Evolutionary conservation across 192 early-diverging fungal genomes (phyloP).

Genomic region (Entophlyctis luteolus): DNA sequence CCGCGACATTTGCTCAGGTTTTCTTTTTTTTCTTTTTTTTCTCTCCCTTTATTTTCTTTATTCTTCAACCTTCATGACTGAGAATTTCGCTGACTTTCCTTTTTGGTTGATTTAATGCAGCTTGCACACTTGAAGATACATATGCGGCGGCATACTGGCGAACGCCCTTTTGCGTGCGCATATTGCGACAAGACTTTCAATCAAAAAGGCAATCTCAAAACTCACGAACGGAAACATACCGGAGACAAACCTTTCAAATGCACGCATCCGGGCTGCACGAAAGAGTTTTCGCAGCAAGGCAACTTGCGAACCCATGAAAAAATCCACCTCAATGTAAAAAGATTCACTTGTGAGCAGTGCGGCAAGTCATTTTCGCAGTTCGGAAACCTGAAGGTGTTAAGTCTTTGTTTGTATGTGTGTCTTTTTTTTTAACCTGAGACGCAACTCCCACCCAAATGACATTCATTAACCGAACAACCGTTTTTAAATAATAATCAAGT

Average conservation of each 20-base stretch:
- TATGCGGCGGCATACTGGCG: slow-evolving; percentile 59
- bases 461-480: too few species aligned
- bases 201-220: slow-evolving; percentile 76
- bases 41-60: not conserved
- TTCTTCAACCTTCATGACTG: not conserved
- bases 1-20: slow-evolving; percentile 20
- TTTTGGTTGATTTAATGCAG: slow-evolving; percentile 27
- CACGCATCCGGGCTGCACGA: slow-evolving; percentile 62
- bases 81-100: not conserved
- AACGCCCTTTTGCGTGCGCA: slow-evolving; percentile 40
- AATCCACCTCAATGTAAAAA: slow-evolving; percentile 72
- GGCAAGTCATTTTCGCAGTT: slow-evolving; percentile 70
- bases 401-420: not conserved
- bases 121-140: slow-evolving; percentile 73
- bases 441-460: not conserved
- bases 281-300: slow-evolving; percentile 75
- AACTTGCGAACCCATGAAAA: slow-evolving; percentile 81
- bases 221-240: slow-evolving; percentile 53
- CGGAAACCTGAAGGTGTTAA: slow-evolving; percentile 51
- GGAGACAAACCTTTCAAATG: slow-evolving; percentile 61
- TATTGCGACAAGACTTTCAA: slow-evolving; percentile 73
- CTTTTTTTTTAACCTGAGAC: not conserved
- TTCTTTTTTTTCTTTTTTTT: not conserved
- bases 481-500: not conserved
- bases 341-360: slow-evolving; percentile 70